phyloP scores from a whole-genome alignment of 2,329 filamentous ascomycete species.

The Fonsecaea multimorphosa region DNA sequence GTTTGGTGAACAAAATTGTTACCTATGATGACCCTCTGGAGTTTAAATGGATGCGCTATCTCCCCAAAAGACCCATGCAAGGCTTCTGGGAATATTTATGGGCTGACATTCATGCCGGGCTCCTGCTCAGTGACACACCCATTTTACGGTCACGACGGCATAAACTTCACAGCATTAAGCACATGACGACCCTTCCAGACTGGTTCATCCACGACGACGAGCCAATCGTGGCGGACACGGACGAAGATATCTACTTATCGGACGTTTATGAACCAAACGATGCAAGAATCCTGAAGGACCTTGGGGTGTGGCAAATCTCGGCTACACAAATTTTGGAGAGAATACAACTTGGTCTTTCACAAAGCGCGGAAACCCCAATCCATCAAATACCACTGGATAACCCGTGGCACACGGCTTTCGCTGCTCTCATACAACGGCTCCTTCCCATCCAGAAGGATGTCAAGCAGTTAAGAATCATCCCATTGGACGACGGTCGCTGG shows the following conservation, averaged over 20 bases:
- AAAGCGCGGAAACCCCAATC: slow-evolving; percentile 9
- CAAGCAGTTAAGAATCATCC: slow-evolving; percentile 20
- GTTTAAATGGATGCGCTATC: slow-evolving; percentile 28
- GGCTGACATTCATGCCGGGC: background rate
- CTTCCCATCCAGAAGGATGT: slow-evolving; percentile 15
- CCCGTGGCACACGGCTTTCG: slow-evolving; percentile 27
- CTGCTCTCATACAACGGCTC: slow-evolving; percentile 19
- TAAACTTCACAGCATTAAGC: slow-evolving; percentile 3
- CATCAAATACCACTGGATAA: slow-evolving; percentile 22
- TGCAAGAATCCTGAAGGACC: slow-evolving; percentile 12
- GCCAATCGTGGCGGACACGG: slow-evolving; percentile 22
- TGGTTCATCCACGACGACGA: slow-evolving; percentile 23
- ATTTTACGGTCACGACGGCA: slow-evolving; percentile 15
- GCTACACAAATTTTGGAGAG: slow-evolving; percentile 18
- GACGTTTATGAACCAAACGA: slow-evolving; percentile 18
- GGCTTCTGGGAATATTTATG: slow-evolving; percentile 26
- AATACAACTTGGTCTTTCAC: slow-evolving; percentile 14
- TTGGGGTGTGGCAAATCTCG: slow-evolving; percentile 18
- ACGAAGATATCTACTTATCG: slow-evolving; percentile 26
- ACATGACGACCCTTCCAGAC: slow-evolving; percentile 18
- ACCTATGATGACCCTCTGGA: slow-evolving; percentile 13
- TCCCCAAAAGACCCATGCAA: slow-evolving; percentile 19
- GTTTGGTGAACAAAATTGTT: slow-evolving; percentile 10
- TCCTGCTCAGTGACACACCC: background rate
- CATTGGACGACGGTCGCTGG: slow-evolving; percentile 18